Conservation (phyloP, 2,329 filamentous ascomycete species). For the Phyllosticta citrichinensis region DNA sequence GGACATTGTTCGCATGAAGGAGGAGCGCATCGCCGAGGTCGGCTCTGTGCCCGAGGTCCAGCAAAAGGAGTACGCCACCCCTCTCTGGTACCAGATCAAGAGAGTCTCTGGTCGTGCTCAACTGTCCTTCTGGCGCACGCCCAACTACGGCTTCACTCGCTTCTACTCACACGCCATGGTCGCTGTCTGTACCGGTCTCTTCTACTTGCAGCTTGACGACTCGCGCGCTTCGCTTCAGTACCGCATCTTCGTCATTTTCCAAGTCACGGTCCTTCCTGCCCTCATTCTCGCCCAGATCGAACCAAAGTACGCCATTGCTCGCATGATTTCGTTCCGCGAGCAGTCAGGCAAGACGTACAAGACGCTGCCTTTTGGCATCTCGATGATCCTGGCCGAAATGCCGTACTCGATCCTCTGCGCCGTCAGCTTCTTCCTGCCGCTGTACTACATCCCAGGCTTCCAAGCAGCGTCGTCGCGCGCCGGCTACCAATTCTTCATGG, state of each 20-base stretch:
- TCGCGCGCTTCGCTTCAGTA: constrained; percentile 71
- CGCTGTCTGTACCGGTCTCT: constrained; percentile 66
- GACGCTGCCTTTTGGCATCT: constrained; percentile 64
- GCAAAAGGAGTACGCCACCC: constrained; percentile 74
- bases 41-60: constrained; percentile 34
- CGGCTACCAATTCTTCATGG: constrained; percentile 79
- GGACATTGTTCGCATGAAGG: constrained; percentile 57
- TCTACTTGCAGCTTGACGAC: constrained; percentile 67
- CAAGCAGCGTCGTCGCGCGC: constrained; percentile 53
- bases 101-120: constrained; percentile 64
- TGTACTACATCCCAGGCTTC: constrained; percentile 80
- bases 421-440: constrained; percentile 67
- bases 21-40: constrained; percentile 43
- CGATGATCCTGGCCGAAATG: constrained; percentile 73
- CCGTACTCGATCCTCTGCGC: constrained; percentile 76
- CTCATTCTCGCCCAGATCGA: constrained; percentile 78
- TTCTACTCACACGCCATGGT: constrained; percentile 78
- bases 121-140: constrained; percentile 72
- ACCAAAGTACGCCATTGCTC: constrained; percentile 69
- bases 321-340: constrained; percentile 79
- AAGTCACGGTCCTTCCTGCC: constrained; percentile 73
- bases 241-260: constrained; percentile 83
- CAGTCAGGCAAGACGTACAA: constrained; percentile 79
- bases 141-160: constrained; percentile 81
- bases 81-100: constrained; percentile 67